Evolutionary conservation across 495 filamentous ascomycete species (phyloP), one percentile per base, ranked within the genome.

Genomic region (Penicillium fimorum): DNA sequence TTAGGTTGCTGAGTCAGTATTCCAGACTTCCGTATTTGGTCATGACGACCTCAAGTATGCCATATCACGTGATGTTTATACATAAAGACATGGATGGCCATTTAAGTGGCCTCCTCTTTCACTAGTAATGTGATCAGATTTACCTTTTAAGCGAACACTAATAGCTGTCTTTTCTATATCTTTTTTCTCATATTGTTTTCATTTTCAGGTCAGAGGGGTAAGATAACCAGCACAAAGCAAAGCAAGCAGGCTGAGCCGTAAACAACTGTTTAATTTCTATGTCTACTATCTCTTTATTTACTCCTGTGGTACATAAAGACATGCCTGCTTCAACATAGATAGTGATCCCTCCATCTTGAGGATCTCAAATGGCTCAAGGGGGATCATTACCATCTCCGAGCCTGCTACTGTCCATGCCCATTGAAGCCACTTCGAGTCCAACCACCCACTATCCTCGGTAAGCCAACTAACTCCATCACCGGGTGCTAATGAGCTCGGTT

Each of bases 331-430:
- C 24, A 62, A 57, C 58, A 77, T 54, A 61, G 59, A 63, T 33
- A 65, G 54, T 24, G 61, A 54, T 17, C 59, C 70, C 5, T 63
- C 66, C 10, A 51, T 54, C 12, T 43, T 61, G 12, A 77, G 56
- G 40, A 74, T 43, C 11, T 60, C 55, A 35, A 79, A 56, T 33
- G 76, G 70, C 44, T 77, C 64, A 30, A 72, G 64, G 0, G 72
- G 74, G 10, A 69, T 65, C 56, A 73, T 65, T 35, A 77, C 70
- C 48, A 67, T 69, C 51, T 79, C 76, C 17, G 68, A 63, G 33
- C 76, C 71, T 4, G 62, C 61, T 24, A 76, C 64, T 50, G 65
- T 68, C 66, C 71, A 76, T 15, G 70, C 67, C 74, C 76, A 77
- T 33, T 70, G 66, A 43, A 79, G 13, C 76, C 73, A 77, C 17